Evolutionary conservation across 2,329 filamentous ascomycete genomes (phyloP).

Genomic region (Pseudogymnoascus sp.): DNA sequence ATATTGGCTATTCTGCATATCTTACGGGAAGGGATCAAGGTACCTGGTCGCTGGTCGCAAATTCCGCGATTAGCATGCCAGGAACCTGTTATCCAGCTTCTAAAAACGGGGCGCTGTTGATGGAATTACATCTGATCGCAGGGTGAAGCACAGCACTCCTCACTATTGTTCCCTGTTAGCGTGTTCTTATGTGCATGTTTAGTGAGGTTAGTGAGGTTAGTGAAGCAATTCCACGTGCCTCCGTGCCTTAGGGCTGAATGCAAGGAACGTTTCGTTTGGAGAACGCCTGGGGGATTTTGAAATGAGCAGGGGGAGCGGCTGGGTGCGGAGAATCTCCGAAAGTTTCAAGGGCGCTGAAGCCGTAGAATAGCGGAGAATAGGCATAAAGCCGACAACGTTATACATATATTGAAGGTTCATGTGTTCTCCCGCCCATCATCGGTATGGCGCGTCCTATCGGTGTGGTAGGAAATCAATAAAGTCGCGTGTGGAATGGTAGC

Average conservation of each 20-base stretch:
- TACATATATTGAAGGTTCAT: background rate
- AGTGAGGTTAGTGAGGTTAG: background rate
- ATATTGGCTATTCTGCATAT: background rate
- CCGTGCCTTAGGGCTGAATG: background rate
- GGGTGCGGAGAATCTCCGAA: background rate
- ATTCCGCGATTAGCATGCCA: background rate
- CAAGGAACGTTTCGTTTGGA: background rate
- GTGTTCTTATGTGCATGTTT: background rate
- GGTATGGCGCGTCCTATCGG: background rate
- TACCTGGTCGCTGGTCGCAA: background rate
- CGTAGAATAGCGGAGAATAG: background rate
- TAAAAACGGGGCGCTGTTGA: background rate
- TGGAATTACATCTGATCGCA: constrained; percentile 1
- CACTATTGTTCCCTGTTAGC: background rate
- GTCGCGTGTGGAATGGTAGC: background rate
- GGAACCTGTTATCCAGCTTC: background rate
- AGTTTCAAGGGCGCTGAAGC: background rate
- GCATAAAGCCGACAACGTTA: background rate
- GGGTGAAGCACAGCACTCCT: background rate
- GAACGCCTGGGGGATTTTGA: background rate
- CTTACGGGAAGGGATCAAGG: background rate
- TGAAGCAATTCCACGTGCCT: background rate
- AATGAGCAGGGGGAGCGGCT: background rate
- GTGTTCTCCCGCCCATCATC: background rate
- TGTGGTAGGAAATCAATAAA: constrained; percentile 1